Percentiles rank a stretch among this genome's conserved stretches.
These are phyloP conservation scores for Chalaropsis thielavioides DNA, from an alignment of 2,329 filamentous ascomycete species.

Conservation along the genomic window DNA sequence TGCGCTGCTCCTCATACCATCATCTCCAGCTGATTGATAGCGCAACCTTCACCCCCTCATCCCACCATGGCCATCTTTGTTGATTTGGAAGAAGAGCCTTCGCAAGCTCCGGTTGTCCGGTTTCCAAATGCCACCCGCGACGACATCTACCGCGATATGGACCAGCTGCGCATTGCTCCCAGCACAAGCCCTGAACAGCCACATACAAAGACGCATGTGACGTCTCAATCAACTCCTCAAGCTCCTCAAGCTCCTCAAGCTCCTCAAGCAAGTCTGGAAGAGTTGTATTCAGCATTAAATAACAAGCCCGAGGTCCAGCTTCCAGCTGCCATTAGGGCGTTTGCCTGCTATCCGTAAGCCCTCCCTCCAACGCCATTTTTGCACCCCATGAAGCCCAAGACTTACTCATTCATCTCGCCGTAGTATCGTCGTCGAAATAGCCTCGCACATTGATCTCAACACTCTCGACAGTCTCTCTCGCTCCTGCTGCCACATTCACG, in stretches of 20 bases:
- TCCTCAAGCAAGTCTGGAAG: constrained; percentile 14
- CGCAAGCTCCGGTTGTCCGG: constrained; percentile 13
- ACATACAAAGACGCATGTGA: not conserved
- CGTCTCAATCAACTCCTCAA: not conserved
- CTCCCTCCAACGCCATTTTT: not conserved
- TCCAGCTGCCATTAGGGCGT: constrained; percentile 20
- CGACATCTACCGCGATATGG: constrained; percentile 12
- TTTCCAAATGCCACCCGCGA: constrained; percentile 11
- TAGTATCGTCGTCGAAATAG: constrained; percentile 65
- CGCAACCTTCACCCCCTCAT: not conserved
- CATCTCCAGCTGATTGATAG: not conserved
- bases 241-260: constrained; percentile 8
- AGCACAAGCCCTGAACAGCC: not conserved
- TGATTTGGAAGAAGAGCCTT: constrained; percentile 20
- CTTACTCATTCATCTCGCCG: constrained; percentile 10
- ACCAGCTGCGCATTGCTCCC: constrained; percentile 6
- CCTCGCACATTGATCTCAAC: constrained; percentile 69
- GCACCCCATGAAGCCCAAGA: not conserved
- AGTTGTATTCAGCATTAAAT: constrained; percentile 14
- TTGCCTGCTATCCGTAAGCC: constrained; percentile 28
- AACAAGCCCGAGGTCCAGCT: constrained; percentile 10
- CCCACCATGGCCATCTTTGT: constrained; percentile 20
- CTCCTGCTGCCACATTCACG: constrained; percentile 67
- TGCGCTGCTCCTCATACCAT: not conserved
- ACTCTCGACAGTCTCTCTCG: constrained; percentile 69